Base-by-base conservation (phyloP, 805 yeast species). In the Candida maesae region DNA sequence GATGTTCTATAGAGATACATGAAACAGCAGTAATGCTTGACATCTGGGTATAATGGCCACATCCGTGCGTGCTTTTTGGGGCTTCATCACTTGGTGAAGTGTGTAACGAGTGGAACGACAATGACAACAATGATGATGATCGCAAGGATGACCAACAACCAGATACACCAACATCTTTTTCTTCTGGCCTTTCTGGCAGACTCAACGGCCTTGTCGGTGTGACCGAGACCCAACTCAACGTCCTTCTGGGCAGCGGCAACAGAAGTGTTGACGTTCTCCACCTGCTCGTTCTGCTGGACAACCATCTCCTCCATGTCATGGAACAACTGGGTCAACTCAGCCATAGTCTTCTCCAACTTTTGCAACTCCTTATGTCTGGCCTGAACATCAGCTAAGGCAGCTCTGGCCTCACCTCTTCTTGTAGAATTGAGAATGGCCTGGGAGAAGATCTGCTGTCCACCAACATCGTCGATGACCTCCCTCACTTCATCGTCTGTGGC, bases 301-400 rank as follows among this genome's bases (percentile, higher is more conserved):
- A 91, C 97, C 67, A 93, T 73, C 60, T 86, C 86, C 67, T 93
- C 97, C 93, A 93, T 87, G 62, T 93, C 98, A 58, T 84, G 84
- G 72, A 93, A 89, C 62, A 93, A 77, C 70, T 87, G 95, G 31
- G 95, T 86, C 66, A 93, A 78, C 67, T 93, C 99, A 27, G 91
- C 88, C 85, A 93, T 89, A 45, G 96, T 84, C 68, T 87, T 81
- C 67, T 91, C 98, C 66, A 93, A 83, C 71, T 88, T 86, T 69
- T 87, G 84, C 59, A 93, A 79, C 69, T 93, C 98, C 62, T 84
- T 82, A 70, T 93, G 98, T 69, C 99, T 82, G 38, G 85, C 81
- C 68, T 91, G 96, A 42, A 93, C 98, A 68, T 93, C 98, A 57
- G 88, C 86, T 55, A 93, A 75, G 3, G 95, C 98, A 25, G 96